These are phyloP conservation scores for Phlegmacium glaucopus DNA, from an alignment of 768 basidiomycete species.

Conservation along the genomic window DNA sequence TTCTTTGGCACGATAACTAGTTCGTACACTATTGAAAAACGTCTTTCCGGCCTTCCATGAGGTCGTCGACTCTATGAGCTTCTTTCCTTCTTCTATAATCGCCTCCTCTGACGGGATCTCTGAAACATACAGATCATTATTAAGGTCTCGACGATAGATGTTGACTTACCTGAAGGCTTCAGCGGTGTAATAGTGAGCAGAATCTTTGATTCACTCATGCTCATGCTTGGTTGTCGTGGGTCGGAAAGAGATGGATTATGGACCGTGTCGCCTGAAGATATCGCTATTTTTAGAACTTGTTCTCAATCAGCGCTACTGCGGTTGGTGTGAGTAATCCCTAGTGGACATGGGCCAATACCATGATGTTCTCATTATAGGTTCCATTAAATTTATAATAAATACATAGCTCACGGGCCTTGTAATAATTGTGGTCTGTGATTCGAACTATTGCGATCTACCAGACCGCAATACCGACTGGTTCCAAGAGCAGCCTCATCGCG, in stretches of 20 bases:
- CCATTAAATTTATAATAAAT: conserved; percentile 11
- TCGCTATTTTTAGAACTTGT: conserved; percentile 9
- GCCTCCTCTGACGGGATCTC: conserved; percentile 61
- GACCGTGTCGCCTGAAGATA: conserved; percentile 11
- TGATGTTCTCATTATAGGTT: neutral
- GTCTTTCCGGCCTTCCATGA: conserved; percentile 71
- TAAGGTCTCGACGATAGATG: neutral
- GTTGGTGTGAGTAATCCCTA: neutral
- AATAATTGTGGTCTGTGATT: conserved; percentile 9
- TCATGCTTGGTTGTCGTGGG: conserved; percentile 19
- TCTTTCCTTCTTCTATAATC: conserved; percentile 48
- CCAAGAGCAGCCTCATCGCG: conserved; percentile 71
- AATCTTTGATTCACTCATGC: conserved; percentile 13
- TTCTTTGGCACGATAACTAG: conserved; percentile 48
- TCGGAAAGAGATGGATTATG: conserved; percentile 10
- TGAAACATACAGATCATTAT: conserved; percentile 20
- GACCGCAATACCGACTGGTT: conserved; percentile 81
- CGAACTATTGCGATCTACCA: conserved; percentile 58
- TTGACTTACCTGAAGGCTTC: conserved; percentile 23
- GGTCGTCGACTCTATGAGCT: conserved; percentile 52
- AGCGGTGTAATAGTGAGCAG: conserved; percentile 25
- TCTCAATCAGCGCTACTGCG: neutral
- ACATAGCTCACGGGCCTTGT: conserved; percentile 13
- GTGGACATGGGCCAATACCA: neutral
- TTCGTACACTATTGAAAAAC: conserved; percentile 54